phyloP scores from a whole-genome alignment of 2,329 filamentous ascomycete species.

The Rhynchosporium graminicola region DNA sequence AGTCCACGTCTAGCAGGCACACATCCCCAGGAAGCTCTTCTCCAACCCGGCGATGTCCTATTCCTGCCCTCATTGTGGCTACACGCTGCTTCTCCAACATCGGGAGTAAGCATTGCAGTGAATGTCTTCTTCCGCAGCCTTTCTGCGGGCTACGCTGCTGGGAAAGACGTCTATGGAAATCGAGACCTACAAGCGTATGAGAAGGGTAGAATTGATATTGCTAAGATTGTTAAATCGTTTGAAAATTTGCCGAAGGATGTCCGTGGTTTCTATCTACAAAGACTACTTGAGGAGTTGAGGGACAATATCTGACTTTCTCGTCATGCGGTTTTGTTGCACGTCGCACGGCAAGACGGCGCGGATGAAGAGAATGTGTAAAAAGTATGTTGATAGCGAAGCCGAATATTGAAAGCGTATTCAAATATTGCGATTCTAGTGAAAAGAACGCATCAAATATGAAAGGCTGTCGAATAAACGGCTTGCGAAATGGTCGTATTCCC shows the following conservation, averaged over 20 bases:
- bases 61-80: conserved; percentile 84
- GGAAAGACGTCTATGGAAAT: conserved; percentile 86
- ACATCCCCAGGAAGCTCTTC: conserved; percentile 65
- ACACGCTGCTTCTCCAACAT: conserved; percentile 68
- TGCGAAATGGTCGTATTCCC: neutral
- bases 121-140: conserved; percentile 86
- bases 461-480: neutral
- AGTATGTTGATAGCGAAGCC: neutral
- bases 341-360: conserved; percentile 23
- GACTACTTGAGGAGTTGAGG: conserved; percentile 68
- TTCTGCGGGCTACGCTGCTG: conserved; percentile 65
- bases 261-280: conserved; percentile 72
- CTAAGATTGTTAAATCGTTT: conserved; percentile 65
- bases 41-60: conserved; percentile 73
- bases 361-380: neutral
- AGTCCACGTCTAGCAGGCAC: conserved; percentile 48
- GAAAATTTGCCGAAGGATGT: conserved; percentile 64
- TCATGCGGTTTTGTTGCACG: conserved; percentile 22
- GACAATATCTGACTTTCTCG: conserved; percentile 21
- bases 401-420: neutral
- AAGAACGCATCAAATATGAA: neutral
- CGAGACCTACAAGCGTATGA: conserved; percentile 83
- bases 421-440: neutral
- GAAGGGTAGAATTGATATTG: conserved; percentile 72
- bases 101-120: conserved; percentile 70